phyloP scores from a whole-genome alignment of 805 yeast genomes.

The Zygoascus tannicola region DNA sequence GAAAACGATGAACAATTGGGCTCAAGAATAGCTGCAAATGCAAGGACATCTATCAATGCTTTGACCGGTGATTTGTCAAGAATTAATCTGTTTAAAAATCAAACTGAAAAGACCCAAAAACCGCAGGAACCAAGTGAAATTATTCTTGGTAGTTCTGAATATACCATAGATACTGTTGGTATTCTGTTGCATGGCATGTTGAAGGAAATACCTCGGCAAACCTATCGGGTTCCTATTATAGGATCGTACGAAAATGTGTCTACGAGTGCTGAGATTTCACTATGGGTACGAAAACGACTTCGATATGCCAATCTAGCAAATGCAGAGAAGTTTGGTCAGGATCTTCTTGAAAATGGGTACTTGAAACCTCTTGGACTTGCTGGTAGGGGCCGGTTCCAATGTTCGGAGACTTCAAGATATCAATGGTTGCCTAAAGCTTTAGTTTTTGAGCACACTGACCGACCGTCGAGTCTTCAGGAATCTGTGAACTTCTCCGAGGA shows the following conservation, averaged over 20 bases:
- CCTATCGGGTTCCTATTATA: constrained; percentile 56
- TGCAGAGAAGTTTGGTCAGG: constrained; percentile 72
- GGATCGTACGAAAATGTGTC: constrained; percentile 57
- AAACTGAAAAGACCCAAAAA: neutral
- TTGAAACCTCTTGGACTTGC: constrained; percentile 54
- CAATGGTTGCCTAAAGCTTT: constrained; percentile 63
- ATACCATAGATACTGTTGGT: constrained; percentile 30
- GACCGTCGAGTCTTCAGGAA: neutral
- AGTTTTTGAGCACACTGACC: constrained; percentile 19
- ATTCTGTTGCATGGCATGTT: constrained; percentile 37
- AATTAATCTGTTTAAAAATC: neutral
- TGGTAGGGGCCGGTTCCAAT: constrained; percentile 43
- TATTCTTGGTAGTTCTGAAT: constrained; percentile 26
- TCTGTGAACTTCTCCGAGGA: neutral
- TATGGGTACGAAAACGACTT: constrained; percentile 47
- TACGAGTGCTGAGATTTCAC: constrained; percentile 51
- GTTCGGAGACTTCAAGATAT: constrained; percentile 58
- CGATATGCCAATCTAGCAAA: constrained; percentile 42
- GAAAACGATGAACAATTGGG: neutral
- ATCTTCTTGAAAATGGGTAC: constrained; percentile 51
- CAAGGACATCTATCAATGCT: neutral
- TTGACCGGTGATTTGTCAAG: neutral
- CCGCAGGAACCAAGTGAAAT: neutral
- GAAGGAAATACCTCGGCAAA: constrained; percentile 39
- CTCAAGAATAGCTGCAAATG: neutral